Evolutionary conservation across 2,329 filamentous ascomycete species (phyloP), one percentile per base, ranked within the genome.

Genomic region (Cladophialophora chaetospira): DNA sequence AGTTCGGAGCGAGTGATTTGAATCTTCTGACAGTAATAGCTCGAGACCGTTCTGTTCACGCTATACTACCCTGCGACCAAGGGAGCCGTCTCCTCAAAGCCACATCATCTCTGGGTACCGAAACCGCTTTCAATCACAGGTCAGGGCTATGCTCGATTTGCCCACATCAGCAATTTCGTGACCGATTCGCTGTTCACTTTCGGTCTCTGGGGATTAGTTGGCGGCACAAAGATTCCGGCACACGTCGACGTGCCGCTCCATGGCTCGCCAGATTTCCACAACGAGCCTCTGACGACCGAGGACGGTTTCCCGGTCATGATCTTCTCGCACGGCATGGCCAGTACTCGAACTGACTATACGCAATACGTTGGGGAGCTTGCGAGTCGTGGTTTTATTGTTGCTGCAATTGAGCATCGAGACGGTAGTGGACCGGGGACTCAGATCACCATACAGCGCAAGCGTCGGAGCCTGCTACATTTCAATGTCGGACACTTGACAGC

Each of bases 21-120:
- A 15, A 13, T 21, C 8, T 25, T 35, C 13, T 53, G 19, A 38
- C 35, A 31, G 25, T 5, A 31, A 19, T 17, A 66, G 63, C 38
- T 66, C 8, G 58, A 65, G 36, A 66, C 65, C 0, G 65, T 66
- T 13, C 58, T 66, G 19, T 66, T 66, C 55, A 65, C 63, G 10
- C 40, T 66, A 3, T 66, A 64, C 57, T 66, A 66, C 43, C 65
- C 65, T 11, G 36, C 63, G 5, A 43, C 46, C 9, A 61, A 60
- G 33, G 62, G 56, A 9, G 49, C 44, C 1, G 46, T 36, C 8
- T 60, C 58, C 2, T 40, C 50, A 10, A 63, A 63, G 28, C 54
- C 60, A n/a, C 57, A 63, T 13, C 65, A 66, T 54, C 57, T 56
- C 13, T 66, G 65, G 65, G 49, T 65, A 5, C 62, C 63, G 9